Conservation (phyloP, 306 rosid genomes). For the Lathyrus aphaca region DNA sequence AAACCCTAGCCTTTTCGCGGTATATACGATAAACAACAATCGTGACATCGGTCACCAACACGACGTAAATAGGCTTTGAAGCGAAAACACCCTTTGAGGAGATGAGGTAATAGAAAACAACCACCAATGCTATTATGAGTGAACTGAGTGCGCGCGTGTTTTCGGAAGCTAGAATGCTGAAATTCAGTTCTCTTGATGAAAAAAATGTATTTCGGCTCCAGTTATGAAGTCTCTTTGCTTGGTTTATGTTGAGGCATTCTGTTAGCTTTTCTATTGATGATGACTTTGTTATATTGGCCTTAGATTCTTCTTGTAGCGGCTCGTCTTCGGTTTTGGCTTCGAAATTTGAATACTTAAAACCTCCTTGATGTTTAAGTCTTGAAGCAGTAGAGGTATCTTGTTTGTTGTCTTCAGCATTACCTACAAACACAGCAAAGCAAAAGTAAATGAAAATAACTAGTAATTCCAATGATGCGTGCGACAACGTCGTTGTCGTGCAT, state of each 20-base stretch:
- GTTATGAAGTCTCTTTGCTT: slow-evolving; percentile 3
- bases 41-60: slow-evolving; percentile 65
- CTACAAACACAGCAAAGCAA: slow-evolving; percentile 31
- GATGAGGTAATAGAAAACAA: slow-evolving; percentile 53
- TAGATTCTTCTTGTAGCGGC: slow-evolving; percentile 5
- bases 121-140: slow-evolving; percentile 58
- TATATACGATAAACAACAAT: slow-evolving; percentile 55
- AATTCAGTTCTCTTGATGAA: slow-evolving; percentile 66
- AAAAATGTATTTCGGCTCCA: slow-evolving; percentile 41
- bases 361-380: slow-evolving; percentile 40
- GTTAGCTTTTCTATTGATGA: slow-evolving; percentile 21
- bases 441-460: slow-evolving; percentile 15
- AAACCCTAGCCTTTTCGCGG: slow-evolving; percentile 42
- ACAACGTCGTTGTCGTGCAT: too few relatives aligned
- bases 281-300: slow-evolving; percentile 12
- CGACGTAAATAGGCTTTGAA: slow-evolving; percentile 69
- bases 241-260: slow-evolving; percentile 18
- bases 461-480: background rate
- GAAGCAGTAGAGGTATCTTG: background rate
- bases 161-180: slow-evolving; percentile 67
- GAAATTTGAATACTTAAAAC: slow-evolving; percentile 35
- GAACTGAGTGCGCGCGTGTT: slow-evolving; percentile 56
- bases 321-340: background rate
- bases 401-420: slow-evolving; percentile 24
- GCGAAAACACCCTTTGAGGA: slow-evolving; percentile 49